Evolutionary conservation across 306 rosid genomes (phyloP).

Genomic region (Dalbergia cochinchinensis): DNA sequence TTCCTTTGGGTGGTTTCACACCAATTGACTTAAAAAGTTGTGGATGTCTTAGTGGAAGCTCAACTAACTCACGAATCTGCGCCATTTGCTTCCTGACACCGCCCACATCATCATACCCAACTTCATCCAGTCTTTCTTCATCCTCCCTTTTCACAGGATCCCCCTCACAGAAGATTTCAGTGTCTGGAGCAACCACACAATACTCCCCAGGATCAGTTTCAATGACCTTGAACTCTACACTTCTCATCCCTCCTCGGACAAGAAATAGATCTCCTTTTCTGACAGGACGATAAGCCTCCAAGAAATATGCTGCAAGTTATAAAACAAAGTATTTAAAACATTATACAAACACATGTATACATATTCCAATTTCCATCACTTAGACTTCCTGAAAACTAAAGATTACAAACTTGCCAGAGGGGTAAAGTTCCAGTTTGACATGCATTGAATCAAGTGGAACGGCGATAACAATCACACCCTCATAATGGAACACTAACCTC

Average conservation of each 20-base stretch:
- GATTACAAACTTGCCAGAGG: not conserved
- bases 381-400: not conserved
- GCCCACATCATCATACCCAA: slow-evolving; percentile 81
- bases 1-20: slow-evolving; percentile 77
- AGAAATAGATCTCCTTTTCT: slow-evolving; percentile 72
- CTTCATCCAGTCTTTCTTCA: slow-evolving; percentile 66
- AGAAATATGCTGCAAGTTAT: slow-evolving; percentile 64
- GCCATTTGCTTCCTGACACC: slow-evolving; percentile 82
- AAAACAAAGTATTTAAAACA: slow-evolving; percentile 1
- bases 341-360: not conserved
- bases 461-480: slow-evolving; percentile 1
- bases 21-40: slow-evolving; percentile 77
- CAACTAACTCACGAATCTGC: slow-evolving; percentile 74
- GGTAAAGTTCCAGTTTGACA: not conserved
- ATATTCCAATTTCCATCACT: not conserved
- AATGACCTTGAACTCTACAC: slow-evolving; percentile 74
- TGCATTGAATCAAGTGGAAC: not conserved
- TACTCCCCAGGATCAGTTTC: slow-evolving; percentile 76
- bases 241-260: slow-evolving; percentile 74
- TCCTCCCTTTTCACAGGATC: slow-evolving; percentile 75
- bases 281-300: slow-evolving; percentile 74
- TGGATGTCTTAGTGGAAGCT: slow-evolving; percentile 74
- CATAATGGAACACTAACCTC: not conserved
- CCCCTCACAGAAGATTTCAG: slow-evolving; percentile 73
- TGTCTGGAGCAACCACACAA: slow-evolving; percentile 78